Percentiles rank a stretch among this genome's conserved stretches.
These are phyloP conservation scores for Penicillium egyptiacum DNA, from an alignment of 495 filamentous ascomycete species.

Conservation along the genomic window DNA sequence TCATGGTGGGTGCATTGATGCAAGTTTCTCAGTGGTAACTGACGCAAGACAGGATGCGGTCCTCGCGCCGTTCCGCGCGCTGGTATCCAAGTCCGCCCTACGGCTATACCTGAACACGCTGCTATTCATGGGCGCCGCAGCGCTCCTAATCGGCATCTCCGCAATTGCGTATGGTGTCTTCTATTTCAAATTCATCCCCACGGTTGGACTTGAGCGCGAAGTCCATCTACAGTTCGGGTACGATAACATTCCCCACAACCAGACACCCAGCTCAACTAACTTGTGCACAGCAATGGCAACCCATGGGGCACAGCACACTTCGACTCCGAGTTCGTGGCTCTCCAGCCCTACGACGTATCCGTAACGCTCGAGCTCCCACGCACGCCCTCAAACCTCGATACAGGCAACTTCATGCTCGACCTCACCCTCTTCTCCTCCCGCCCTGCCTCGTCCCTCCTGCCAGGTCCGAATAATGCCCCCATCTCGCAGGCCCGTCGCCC, in stretches of 20 bases:
- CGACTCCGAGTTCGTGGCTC: slow-evolving; percentile 41
- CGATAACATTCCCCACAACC: not conserved
- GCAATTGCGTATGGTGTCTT: slow-evolving; percentile 70
- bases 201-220: slow-evolving; percentile 60
- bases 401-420: slow-evolving; percentile 93
- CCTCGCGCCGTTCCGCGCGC: slow-evolving; percentile 40
- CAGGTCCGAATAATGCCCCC: slow-evolving; percentile 26
- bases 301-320: slow-evolving; percentile 48
- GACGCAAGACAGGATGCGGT: slow-evolving; percentile 33
- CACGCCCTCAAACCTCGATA: slow-evolving; percentile 50
- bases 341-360: slow-evolving; percentile 64
- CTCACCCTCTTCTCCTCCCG: slow-evolving; percentile 60
- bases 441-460: slow-evolving; percentile 28
- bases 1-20: slow-evolving; percentile 14
- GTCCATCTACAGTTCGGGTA: slow-evolving; percentile 84
- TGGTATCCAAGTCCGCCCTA: slow-evolving; percentile 64
- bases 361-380: slow-evolving; percentile 72
- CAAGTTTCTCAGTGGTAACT: slow-evolving; percentile 9
- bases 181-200: slow-evolving; percentile 80
- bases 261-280: slow-evolving; percentile 6
- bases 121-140: slow-evolving; percentile 58
- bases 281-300: slow-evolving; percentile 32
- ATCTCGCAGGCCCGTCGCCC: slow-evolving; percentile 56
- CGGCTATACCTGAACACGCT: slow-evolving; percentile 71
- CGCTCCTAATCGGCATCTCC: slow-evolving; percentile 62